A percentile compares a stretch with the other conserved stretches of the same genome.
Conservation (phyloP, 2,329 filamentous ascomycete species). For the Alternaria tenuissima region DNA sequence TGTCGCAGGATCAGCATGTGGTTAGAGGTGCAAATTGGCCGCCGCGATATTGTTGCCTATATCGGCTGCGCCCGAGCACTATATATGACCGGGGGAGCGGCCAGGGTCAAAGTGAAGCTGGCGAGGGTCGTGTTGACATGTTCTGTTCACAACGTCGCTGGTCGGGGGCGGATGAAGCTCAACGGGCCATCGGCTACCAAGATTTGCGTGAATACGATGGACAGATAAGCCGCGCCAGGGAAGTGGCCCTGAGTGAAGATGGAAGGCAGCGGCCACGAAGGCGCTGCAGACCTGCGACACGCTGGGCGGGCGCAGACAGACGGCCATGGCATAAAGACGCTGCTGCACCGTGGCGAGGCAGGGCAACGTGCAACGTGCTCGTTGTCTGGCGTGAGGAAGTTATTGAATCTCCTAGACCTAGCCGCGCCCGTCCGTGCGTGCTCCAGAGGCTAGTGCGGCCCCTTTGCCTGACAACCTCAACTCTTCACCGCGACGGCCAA, state of each 20-base stretch:
- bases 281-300: neutral
- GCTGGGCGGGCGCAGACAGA: neutral
- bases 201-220: conserved; percentile 4
- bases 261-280: neutral
- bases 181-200: conserved; percentile 28
- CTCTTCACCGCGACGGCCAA: conserved; percentile 35
- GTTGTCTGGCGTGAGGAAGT: conserved; percentile 20
- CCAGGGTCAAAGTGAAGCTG: conserved; percentile 25
- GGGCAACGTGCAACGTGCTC: conserved; percentile 16
- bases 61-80: conserved; percentile 26
- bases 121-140: conserved; percentile 8
- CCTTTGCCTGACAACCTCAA: conserved; percentile 32
- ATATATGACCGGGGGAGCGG: conserved; percentile 17
- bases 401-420: conserved; percentile 19
- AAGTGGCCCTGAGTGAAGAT: neutral
- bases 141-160: conserved; percentile 9
- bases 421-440: conserved; percentile 22
- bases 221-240: conserved; percentile 2
- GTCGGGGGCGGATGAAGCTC: conserved; percentile 11
- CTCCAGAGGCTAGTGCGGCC: conserved; percentile 24
- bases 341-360: conserved; percentile 9
- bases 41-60: conserved; percentile 19
- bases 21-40: conserved; percentile 15
- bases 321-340: neutral
- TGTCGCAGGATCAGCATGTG: conserved; percentile 16